Base-by-base conservation (phyloP, 805 yeast genomes). In the Candida ulmi region DNA sequence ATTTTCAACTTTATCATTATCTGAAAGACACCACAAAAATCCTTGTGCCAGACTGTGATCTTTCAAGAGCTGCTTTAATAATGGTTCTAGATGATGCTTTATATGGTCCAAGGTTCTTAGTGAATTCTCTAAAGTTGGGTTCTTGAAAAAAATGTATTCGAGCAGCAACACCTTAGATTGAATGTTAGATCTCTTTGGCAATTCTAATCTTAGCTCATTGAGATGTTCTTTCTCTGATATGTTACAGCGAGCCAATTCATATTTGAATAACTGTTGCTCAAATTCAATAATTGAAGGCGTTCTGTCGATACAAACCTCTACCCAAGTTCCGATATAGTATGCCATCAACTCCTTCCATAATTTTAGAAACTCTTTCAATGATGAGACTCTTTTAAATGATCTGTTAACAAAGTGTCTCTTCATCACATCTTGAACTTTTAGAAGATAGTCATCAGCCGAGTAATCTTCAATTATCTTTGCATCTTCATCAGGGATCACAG, bases 271-370 rank as follows among this genome's bases (percentile, higher is more conserved):
- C 24, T 27, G 24, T 11, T 15, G 18, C 26, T 44, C 45, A 32
- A 44, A 44, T 8, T 36, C 34, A 2, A 15, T 11, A 19, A 33
- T 36, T 7, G 30, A 26, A 11, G 37, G 30, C 17, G 24, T 27
- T 15, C 19, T 26, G 13, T 28, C 23, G 6, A 39, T 24, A 8
- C 36, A 30, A n/a, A 18, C 25, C 8, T 17, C 13, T 8, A 37
- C 29, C 37, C 42, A 41, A 3, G 17, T 11, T 12, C 21, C 17
- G 4, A 37, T 36, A n/a, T 15, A 41, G n/a, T 26, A 16, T 13
- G 25, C 30, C 41, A 41, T 41, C 11, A 38, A 26, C n/a, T 15
- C 24, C 30, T 36, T 41, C 44, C 44, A 41, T 21, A 21, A 9
- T 9, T 21, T 21, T 9, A 21, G 9, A 21, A 21, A 21, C 24